Percentiles rank a stretch among this genome's conserved stretches.
Evolutionary conservation across 768 basidiomycete genomes (phyloP).

Genomic region (Lentinula sp.): DNA sequence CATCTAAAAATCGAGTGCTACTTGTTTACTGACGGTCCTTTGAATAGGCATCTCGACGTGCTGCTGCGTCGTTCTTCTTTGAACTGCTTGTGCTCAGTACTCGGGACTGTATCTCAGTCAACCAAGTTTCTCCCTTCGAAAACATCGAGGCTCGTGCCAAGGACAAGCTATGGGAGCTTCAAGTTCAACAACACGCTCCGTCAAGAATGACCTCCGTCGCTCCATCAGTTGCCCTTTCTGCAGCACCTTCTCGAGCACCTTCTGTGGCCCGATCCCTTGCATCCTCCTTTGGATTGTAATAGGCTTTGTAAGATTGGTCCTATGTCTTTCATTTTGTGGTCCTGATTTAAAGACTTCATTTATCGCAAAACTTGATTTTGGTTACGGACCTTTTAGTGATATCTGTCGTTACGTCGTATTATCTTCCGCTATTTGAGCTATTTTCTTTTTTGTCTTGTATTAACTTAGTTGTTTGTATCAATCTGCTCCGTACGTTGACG

Average conservation of each 20-base stretch:
- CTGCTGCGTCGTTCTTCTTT: conserved; percentile 96
- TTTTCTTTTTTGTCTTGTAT: not conserved
- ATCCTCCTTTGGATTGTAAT: conserved; percentile 32
- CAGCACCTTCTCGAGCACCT: conserved; percentile 15
- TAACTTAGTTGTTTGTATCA: conserved; percentile 10
- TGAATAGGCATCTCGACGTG: conserved; percentile 76
- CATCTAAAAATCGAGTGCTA: not conserved
- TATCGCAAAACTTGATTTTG: not conserved
- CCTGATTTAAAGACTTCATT: not conserved
- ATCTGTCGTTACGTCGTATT: not conserved
- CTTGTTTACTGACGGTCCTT: not conserved
- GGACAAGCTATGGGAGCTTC: conserved; percentile 73
- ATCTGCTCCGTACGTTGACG: not conserved
- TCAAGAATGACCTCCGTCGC: conserved; percentile 20
- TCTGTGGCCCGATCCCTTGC: conserved; percentile 37
- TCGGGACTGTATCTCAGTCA: conserved; percentile 80
- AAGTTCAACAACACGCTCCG: conserved; percentile 17
- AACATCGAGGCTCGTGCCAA: conserved; percentile 84
- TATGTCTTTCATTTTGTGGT: not conserved
- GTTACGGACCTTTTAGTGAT: not conserved
- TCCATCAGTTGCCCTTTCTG: conserved; percentile 16
- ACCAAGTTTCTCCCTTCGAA: conserved; percentile 69
- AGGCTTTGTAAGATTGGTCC: not conserved
- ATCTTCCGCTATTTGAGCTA: too few relatives aligned
- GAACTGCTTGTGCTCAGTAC: conserved; percentile 93